phyloP scores from a whole-genome alignment of 495 filamentous ascomycete genomes.

The Parathielavia appendiculata region DNA sequence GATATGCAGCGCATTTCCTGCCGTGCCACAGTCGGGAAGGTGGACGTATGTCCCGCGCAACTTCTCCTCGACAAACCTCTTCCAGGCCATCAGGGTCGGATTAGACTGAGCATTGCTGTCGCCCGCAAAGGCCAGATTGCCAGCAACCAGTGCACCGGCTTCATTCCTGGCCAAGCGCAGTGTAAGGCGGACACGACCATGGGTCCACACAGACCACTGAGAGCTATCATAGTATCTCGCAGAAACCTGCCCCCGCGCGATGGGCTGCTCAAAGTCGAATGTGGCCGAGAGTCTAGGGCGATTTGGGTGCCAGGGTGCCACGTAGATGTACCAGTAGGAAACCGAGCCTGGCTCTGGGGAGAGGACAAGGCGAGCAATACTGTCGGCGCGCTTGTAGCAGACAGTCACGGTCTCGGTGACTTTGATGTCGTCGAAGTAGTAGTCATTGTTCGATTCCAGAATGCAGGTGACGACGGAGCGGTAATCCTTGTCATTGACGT shows the following conservation, averaged over 20 bases:
- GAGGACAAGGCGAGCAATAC: constrained; percentile 35
- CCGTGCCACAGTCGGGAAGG: constrained; percentile 62
- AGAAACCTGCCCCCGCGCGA: constrained; percentile 30
- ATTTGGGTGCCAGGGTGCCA: constrained; percentile 17
- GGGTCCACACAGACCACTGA: constrained; percentile 26
- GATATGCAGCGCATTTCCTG: constrained; percentile 53
- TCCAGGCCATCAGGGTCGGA: constrained; percentile 8
- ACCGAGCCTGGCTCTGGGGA: neutral
- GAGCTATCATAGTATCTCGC: neutral
- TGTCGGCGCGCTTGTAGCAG: constrained; percentile 26
- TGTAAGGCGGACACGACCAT: constrained; percentile 37
- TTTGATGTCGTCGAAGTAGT: constrained; percentile 32
- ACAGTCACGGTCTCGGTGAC: constrained; percentile 34
- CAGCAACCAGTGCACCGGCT: neutral
- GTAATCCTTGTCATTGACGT: neutral
- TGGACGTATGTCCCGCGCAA: constrained; percentile 54
- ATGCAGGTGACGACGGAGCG: constrained; percentile 1
- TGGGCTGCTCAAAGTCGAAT: constrained; percentile 47
- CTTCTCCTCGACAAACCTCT: constrained; percentile 28
- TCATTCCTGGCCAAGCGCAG: constrained; percentile 6
- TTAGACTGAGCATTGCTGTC: neutral
- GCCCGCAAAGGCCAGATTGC: neutral
- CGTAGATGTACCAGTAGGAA: constrained; percentile 32
- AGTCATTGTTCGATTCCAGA: constrained; percentile 3
- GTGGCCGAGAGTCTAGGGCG: neutral